Percentiles rank a stretch among this genome's conserved stretches.
Conservation (phyloP, 495 filamentous ascomycete species). For the Penicillium maclennaniae region DNA sequence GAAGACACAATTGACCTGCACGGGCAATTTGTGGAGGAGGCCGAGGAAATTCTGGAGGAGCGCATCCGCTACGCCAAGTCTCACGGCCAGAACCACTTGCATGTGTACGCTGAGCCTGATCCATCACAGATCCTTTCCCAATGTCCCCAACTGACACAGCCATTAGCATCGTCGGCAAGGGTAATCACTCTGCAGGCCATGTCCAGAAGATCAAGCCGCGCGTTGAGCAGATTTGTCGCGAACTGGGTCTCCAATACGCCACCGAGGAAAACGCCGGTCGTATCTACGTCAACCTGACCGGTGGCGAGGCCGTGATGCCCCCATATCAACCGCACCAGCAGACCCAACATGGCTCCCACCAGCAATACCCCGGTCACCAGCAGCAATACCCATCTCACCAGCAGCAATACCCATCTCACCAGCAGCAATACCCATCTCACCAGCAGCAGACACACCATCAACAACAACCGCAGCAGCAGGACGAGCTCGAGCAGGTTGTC, state of each 20-base stretch:
- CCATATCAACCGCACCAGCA: constrained; percentile 34
- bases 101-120: constrained; percentile 51
- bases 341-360: constrained; percentile 27
- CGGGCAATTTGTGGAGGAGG: constrained; percentile 90
- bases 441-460: constrained; percentile 37
- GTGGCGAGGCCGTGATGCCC: constrained; percentile 56
- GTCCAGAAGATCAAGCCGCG: constrained; percentile 89
- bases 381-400: constrained; percentile 34
- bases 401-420: constrained; percentile 31
- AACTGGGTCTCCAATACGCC: constrained; percentile 73
- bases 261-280: constrained; percentile 86
- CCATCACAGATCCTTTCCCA: neutral
- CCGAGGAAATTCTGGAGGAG: constrained; percentile 80
- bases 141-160: too few relatives aligned
- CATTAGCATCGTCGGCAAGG: constrained; percentile 79
- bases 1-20: constrained; percentile 91
- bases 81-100: constrained; percentile 70
- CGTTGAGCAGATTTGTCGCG: constrained; percentile 78
- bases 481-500: constrained; percentile 61
- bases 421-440: constrained; percentile 33
- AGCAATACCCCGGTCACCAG: constrained; percentile 26
- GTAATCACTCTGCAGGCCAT: constrained; percentile 75
- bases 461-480: constrained; percentile 48
- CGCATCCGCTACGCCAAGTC: constrained; percentile 70
- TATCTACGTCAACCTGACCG: constrained; percentile 69